These are phyloP conservation scores for Anthostomella pinea DNA, from an alignment of 2,329 filamentous ascomycete genomes.

Conservation along the genomic window DNA sequence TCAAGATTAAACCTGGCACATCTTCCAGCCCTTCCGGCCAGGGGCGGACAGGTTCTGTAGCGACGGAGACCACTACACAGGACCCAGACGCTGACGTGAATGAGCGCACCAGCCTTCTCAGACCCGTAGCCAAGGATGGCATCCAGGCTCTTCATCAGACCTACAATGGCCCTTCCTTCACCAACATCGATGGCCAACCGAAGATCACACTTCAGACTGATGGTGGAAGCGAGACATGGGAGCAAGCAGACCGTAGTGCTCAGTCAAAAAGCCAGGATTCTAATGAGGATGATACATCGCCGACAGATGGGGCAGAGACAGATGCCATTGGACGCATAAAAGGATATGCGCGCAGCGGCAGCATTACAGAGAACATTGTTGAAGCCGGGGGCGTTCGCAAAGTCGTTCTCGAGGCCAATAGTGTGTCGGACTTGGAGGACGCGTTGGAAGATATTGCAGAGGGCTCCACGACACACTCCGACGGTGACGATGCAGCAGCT, in stretches of 20 bases:
- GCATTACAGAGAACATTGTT: constrained; percentile 73
- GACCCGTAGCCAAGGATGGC: constrained; percentile 62
- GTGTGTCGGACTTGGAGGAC: constrained; percentile 37
- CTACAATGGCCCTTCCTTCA: constrained; percentile 43
- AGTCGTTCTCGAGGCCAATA: constrained; percentile 68
- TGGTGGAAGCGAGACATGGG: constrained; percentile 10
- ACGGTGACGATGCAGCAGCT: constrained; percentile 7
- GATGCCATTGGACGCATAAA: constrained; percentile 19
- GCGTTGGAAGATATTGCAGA: constrained; percentile 4
- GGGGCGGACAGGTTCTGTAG: constrained; percentile 20
- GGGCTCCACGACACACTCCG: no score
- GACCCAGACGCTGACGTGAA: constrained; percentile 27
- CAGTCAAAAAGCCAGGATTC: constrained; percentile 18
- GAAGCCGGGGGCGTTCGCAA: constrained; percentile 71
- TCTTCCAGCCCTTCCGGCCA: constrained; percentile 15
- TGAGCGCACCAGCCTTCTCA: constrained; percentile 42
- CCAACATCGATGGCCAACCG: constrained; percentile 17
- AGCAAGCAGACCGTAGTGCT: constrained; percentile 14
- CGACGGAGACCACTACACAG: constrained; percentile 18
- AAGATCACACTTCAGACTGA: constrained; percentile 13
- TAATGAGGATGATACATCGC: constrained; percentile 17
- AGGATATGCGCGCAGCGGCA: constrained; percentile 63
- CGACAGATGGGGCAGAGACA: constrained; percentile 17
- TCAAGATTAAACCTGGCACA: constrained; percentile 61
- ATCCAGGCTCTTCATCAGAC: constrained; percentile 57